Evolutionary conservation across 495 filamentous ascomycete species (phyloP).

Genomic region (Aspergillus carlsbadensis): DNA sequence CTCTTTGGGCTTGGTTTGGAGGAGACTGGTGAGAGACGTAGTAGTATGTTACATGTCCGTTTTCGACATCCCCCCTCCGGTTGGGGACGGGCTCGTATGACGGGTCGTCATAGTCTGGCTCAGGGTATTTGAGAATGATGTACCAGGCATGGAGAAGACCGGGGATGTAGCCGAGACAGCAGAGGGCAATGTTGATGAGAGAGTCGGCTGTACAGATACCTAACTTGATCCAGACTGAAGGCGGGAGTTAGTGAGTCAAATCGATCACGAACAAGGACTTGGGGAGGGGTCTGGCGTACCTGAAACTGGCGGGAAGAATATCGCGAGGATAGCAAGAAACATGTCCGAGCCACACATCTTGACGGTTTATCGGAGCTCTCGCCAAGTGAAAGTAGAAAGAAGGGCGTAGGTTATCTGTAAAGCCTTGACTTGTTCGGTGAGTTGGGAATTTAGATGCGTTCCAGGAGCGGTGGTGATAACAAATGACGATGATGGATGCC

Average conservation of each 20-base stretch:
- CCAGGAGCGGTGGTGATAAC: too few relatives aligned
- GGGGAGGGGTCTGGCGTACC: slow-evolving; percentile 55
- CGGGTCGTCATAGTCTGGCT: slow-evolving; percentile 54
- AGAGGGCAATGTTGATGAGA: slow-evolving; percentile 92
- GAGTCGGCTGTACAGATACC: slow-evolving; percentile 93
- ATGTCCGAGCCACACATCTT: slow-evolving; percentile 74
- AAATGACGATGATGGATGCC: neutral
- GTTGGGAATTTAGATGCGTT: too few relatives aligned
- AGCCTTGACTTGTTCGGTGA: neutral
- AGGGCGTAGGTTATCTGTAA: neutral
- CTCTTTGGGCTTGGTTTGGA: slow-evolving; percentile 38
- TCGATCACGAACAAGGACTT: too few relatives aligned
- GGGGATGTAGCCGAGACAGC: slow-evolving; percentile 83
- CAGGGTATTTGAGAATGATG: slow-evolving; percentile 90
- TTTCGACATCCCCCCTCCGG: slow-evolving; percentile 41
- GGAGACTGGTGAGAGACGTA: slow-evolving; percentile 57
- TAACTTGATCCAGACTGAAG: slow-evolving; percentile 87
- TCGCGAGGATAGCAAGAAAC: slow-evolving; percentile 83
- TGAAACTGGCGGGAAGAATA: slow-evolving; percentile 91
- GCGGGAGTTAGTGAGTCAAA: slow-evolving; percentile 11
- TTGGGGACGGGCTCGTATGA: slow-evolving; percentile 61
- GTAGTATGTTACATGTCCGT: slow-evolving; percentile 64
- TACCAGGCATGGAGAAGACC: slow-evolving; percentile 97
- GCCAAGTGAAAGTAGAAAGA: too few relatives aligned
- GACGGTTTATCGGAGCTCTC: too few relatives aligned